Base-by-base conservation (phyloP, 306 rosid genomes). In the Nissolia schottii region DNA sequence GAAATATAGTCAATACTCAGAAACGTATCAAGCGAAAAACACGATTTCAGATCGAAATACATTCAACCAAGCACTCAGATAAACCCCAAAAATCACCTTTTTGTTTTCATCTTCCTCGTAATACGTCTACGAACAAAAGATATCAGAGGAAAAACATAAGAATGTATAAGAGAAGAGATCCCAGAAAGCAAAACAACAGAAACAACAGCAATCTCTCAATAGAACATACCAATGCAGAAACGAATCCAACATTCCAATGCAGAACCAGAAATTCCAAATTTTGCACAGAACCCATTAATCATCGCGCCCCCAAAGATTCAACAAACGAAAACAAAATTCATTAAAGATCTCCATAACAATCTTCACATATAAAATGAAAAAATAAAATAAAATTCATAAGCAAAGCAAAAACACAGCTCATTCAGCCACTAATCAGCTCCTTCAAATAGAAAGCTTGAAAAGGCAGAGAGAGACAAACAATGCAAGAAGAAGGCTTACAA, bases 11-110 rank as follows among this genome's bases (percentile, higher is more conserved):
- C 60, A 50, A 75, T 50, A 67, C 31, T 70, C 80, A 67, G 70
- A 81, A 81, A 74, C 55, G 15, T 8, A 69, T 1, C 51, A 70
- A 69, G 50, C 19, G 22, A 45, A 32, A 37, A 12, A 59, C 49
- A 62, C 23, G 23, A 58, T 38, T 67, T 57, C 79, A 46, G 84
- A 83, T 87, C 82, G 38, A 20, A 79, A 79, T 81, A 82, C 70
- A 51, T 77, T 79, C 69, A 72, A 73, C 71, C 22, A 62, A 82
- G 54, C 67, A 67, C 40, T 70, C 55, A 73, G 56, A 67, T 32
- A 56, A 76, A 70, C 23, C 75, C 70, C 37, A 13, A 53, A 64
- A 67, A 72, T 24, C 70, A 59, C 56, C 24, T 32, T 32, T 75
- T 28, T 58, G 46, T 43, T 56, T 31, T 7, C n/a, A n/a, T n/a